These are phyloP conservation scores for Colletotrichum euphorbiae DNA, from an alignment of 2,329 filamentous ascomycete genomes.

Conservation along the genomic window DNA sequence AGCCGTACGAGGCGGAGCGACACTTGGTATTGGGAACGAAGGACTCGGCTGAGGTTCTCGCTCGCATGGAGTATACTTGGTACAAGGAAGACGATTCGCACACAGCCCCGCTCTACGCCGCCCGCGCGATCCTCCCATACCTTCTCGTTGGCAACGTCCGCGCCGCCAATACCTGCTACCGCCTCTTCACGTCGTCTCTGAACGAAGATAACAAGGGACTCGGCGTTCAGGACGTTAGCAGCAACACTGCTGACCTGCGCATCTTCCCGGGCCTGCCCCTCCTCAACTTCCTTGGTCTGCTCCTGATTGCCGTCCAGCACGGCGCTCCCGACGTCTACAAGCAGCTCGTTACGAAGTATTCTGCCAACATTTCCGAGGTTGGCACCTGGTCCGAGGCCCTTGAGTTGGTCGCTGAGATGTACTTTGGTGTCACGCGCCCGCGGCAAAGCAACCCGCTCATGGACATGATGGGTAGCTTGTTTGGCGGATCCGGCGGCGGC, in stretches of 20 bases:
- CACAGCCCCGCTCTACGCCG: constrained; percentile 86
- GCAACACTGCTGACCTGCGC: constrained; percentile 76
- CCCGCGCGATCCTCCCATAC: constrained; percentile 89
- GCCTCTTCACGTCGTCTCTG: constrained; percentile 64
- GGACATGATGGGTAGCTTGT: constrained; percentile 98
- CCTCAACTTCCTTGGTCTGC: constrained; percentile 90
- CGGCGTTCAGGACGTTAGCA: constrained; percentile 84
- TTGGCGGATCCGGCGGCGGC: constrained; percentile 77
- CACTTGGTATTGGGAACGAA: constrained; percentile 90
- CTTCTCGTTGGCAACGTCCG: constrained; percentile 90
- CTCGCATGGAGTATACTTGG: constrained; percentile 91
- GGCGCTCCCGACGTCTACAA: constrained; percentile 82
- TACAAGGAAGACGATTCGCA: constrained; percentile 90
- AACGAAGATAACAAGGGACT: constrained; percentile 62
- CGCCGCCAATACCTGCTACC: constrained; percentile 85
- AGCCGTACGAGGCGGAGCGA: constrained; percentile 91
- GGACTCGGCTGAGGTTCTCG: constrained; percentile 84
- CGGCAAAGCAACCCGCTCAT: constrained; percentile 91
- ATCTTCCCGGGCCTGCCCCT: constrained; percentile 94
- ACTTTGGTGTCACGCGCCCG: constrained; percentile 91
- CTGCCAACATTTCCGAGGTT: constrained; percentile 79
- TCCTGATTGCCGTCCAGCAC: constrained; percentile 86
- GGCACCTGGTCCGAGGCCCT: constrained; percentile 84
- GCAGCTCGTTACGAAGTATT: constrained; percentile 86
- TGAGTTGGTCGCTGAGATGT: constrained; percentile 93